Evolutionary conservation across 2,329 filamentous ascomycete species (phyloP), one percentile per base, ranked within the genome.

Genomic region (Trichophyton verrucosum): DNA sequence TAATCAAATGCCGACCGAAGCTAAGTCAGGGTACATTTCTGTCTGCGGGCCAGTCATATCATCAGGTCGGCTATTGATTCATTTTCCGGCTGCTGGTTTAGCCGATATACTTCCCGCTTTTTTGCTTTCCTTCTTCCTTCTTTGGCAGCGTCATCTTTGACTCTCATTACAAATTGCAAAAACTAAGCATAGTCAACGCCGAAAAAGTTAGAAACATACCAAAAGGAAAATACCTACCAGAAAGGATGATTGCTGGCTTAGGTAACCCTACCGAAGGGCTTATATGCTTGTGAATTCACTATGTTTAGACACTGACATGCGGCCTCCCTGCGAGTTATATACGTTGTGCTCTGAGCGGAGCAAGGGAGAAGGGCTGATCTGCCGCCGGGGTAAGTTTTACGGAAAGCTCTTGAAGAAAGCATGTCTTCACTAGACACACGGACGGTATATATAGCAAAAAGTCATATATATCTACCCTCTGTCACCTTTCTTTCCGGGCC

Each of bases 1-100:
- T 57, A 4, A 42, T 57, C 55, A 57, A 57, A 42, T 44, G 55
- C 55, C 55, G 55, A 38, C 55, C 7, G 20, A 57, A 57, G 22
- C 55, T 57, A 44, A 24, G 2, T 11, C 17, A 7, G 22, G 55
- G 40, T 27, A 24, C 20, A 57, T 44, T 13, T 7, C 11, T 44
- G 55, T 38, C 55, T 22, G 40, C 17, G 17, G 22, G 17, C 55
- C 55, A 57, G 33, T 57, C n/a, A 57, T 27, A 36, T 57, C 27
- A 20, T 40, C 20, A 17, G 20, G 36, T 57, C 55, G 55, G 55
- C 17, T 57, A 57, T 57, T 42, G 55, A 57, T 57, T 20, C 40
- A 57, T 44, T 57, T 20, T 57, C 33, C 40, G 36, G 3, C 24
- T 1, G 15, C 55, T 33, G 7, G 15, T 17, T 57, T 57, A 36